Base-by-base conservation (phyloP, 352 stramenopile species). In the Pythium rishiriense region DNA sequence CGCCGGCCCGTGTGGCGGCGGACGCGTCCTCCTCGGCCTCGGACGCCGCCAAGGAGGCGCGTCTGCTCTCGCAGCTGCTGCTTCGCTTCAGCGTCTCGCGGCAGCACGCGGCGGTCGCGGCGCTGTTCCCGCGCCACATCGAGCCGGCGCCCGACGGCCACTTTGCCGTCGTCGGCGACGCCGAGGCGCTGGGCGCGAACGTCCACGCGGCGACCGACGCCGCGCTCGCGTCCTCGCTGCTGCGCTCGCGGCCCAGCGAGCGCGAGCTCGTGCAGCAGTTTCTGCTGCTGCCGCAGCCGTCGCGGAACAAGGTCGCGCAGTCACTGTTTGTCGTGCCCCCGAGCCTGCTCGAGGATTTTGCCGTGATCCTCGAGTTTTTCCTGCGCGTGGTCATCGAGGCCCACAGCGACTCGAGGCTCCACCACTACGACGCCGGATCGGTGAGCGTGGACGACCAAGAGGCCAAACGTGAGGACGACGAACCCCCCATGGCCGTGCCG, bases 311-410 rank as follows among this genome's bases (percentile, higher is more conserved):
- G 29, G 43, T 87, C n/a, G 67, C 53, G 46, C 74, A 75, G 58
- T 76, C 74, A 52, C 67, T 85, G 10, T 82, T 85, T 39, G 74
- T 76, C 26, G 59, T 78, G 8, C 76, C 74, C 21, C 37, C 75
- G 42, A 73, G 76, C 62, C 57, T 81, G 19, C 49, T 89, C 12
- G 51, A 64, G 19, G 55, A 75, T 41, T 90, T 90, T 52, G 62
- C 78, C 10, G 58, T 45, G 26, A 70, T 92, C 19, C 62, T 92
- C 25, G 76, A 89, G 69, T 87, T 92, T 57, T 79, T 90, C 37
- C 61, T 87, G 49, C 79, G 83, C 53, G 68, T 87, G 5, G 62
- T 89, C 26, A 76, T 92, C 52, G 79, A 74, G 37, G 75, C 74
- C 29, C 83, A 91, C 53, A 73, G 66, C 29, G 55, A 68, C 49